These are phyloP conservation scores for Populus pruinosa DNA, from an alignment of 345 rosid species.

Conservation along the genomic window DNA sequence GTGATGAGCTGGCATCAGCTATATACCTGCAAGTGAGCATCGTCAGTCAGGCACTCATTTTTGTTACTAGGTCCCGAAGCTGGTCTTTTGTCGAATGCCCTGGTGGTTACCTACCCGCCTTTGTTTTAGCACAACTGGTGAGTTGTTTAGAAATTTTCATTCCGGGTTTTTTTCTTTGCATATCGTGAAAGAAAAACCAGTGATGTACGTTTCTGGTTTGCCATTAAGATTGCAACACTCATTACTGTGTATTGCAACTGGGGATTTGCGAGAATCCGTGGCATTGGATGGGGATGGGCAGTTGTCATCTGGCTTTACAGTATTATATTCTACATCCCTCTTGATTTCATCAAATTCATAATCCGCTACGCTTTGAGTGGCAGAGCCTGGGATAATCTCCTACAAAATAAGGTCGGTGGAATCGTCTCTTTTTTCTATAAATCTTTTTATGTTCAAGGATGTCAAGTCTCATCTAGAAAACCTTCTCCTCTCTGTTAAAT, in stretches of 20 bases:
- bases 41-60: slow-evolving; percentile 91
- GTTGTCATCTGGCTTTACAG: slow-evolving; percentile 91
- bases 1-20: slow-evolving; percentile 66
- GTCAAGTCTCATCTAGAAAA: not conserved
- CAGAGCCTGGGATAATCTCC: slow-evolving; percentile 75
- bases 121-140: slow-evolving; percentile 71
- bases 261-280: slow-evolving; percentile 61
- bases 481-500: not conserved
- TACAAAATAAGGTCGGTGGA: slow-evolving; percentile 66
- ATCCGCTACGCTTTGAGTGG: slow-evolving; percentile 67
- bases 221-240: slow-evolving; percentile 62
- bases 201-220: not conserved
- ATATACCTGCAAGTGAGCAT: slow-evolving; percentile 92
- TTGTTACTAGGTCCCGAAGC: slow-evolving; percentile 91
- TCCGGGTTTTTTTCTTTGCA: not conserved
- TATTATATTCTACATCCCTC: slow-evolving; percentile 66
- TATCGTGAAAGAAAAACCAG: not conserved
- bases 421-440: not conserved
- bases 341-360: slow-evolving; percentile 72
- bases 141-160: slow-evolving; percentile 13
- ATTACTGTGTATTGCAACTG: slow-evolving; percentile 78
- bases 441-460: not conserved
- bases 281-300: slow-evolving; percentile 96
- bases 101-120: slow-evolving; percentile 71
- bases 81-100: slow-evolving; percentile 93